A percentile compares a stretch with the other conserved stretches of the same genome.
Conservation (phyloP, 2,329 filamentous ascomycete genomes). For the Pleoardoris graminearum region DNA sequence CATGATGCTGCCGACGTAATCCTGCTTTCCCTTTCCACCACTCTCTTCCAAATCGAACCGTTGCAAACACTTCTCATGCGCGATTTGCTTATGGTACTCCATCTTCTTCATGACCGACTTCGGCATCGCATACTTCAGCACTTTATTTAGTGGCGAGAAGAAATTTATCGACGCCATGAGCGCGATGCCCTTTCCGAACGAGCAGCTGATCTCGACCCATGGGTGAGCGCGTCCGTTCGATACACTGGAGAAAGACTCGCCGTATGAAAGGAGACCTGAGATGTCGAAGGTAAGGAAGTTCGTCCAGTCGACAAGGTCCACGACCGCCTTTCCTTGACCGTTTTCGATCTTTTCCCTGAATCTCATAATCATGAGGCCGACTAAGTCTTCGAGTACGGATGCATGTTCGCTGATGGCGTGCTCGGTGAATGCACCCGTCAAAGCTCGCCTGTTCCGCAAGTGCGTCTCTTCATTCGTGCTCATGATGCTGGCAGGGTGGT, state of each 20-base stretch:
- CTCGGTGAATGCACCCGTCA: constrained; percentile 51
- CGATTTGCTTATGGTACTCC: constrained; percentile 19
- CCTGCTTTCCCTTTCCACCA: constrained; percentile 27
- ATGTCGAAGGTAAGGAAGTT: constrained; percentile 27
- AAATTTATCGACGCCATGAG: constrained; percentile 28
- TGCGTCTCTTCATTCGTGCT: constrained; percentile 22
- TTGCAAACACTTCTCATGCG: constrained; percentile 26
- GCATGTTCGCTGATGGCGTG: constrained; percentile 47
- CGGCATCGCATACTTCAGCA: constrained; percentile 17
- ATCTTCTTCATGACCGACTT: constrained; percentile 17
- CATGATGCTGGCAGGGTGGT: not conserved
- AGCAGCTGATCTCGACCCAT: constrained; percentile 37
- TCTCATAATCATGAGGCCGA: constrained; percentile 41
- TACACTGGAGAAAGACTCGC: constrained; percentile 45
- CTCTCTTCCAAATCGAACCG: constrained; percentile 32
- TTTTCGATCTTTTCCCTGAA: constrained; percentile 25
- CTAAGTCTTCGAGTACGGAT: constrained; percentile 39
- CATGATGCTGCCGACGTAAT: constrained; percentile 28
- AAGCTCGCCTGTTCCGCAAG: constrained; percentile 32
- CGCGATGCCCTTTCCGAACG: constrained; percentile 29
- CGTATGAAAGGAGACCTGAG: constrained; percentile 55
- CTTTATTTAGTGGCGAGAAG: constrained; percentile 22
- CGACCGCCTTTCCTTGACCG: constrained; percentile 19
- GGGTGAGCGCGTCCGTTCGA: constrained; percentile 36
- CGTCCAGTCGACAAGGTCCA: constrained; percentile 18